These are phyloP conservation scores for Leccinum fallax DNA, from an alignment of 1,284 basidiomycete species.

Conservation along the genomic window DNA sequence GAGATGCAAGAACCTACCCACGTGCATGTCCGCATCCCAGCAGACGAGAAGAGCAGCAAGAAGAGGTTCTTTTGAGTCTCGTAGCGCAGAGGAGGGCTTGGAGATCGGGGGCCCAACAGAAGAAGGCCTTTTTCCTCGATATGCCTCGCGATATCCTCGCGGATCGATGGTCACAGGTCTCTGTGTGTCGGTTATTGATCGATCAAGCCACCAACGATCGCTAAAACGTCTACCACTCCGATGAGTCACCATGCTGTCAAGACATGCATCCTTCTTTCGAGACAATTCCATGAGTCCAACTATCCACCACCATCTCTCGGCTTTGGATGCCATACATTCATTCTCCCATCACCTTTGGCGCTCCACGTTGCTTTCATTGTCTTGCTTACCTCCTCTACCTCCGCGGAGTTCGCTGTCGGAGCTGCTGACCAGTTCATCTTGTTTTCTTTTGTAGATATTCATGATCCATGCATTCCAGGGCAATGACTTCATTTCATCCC, in stretches of 20 bases:
- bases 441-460: slow-evolving; percentile 18
- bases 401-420: background rate
- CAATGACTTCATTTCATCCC: slow-evolving; percentile 2
- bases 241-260: background rate
- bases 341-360: background rate
- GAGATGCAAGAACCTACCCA: slow-evolving; percentile 52
- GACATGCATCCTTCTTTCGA: background rate
- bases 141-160: slow-evolving; percentile 20
- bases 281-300: background rate
- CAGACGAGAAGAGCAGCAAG: slow-evolving; percentile 73
- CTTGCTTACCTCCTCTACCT: background rate
- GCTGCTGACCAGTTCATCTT: background rate
- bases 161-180: slow-evolving; percentile 11
- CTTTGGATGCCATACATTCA: background rate
- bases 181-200: slow-evolving; percentile 3
- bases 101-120: background rate
- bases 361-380: background rate
- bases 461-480: slow-evolving; percentile 6
- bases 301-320: background rate
- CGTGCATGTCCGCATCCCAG: slow-evolving; percentile 67
- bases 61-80: slow-evolving; percentile 63
- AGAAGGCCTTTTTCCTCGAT: slow-evolving; percentile 7
- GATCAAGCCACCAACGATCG: slow-evolving; percentile 10
- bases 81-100: background rate
- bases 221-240: background rate